Conservation (phyloP, 2,329 filamentous ascomycete genomes). For the Epichloe uncinata region DNA sequence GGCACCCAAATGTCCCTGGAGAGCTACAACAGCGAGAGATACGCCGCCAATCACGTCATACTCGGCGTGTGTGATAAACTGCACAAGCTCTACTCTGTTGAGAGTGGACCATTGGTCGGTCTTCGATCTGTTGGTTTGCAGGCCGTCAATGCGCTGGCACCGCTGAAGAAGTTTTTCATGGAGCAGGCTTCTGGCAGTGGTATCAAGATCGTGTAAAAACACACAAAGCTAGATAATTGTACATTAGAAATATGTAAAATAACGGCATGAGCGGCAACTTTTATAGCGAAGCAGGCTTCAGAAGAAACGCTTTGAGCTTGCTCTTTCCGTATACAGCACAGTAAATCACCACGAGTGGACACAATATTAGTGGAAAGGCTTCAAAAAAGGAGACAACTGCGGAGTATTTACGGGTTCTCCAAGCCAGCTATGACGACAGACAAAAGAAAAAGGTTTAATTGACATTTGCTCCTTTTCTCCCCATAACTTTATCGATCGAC, state of each 20-base stretch:
- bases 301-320: too few species aligned
- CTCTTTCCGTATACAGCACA: too few species aligned
- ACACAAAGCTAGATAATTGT: neutral
- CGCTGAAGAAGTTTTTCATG: slow-evolving; percentile 82
- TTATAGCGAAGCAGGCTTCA: neutral
- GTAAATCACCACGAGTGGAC: too few species aligned
- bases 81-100: slow-evolving; percentile 81
- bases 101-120: slow-evolving; percentile 65
- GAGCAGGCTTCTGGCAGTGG: slow-evolving; percentile 48
- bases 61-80: slow-evolving; percentile 77
- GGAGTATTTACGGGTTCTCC: slow-evolving; percentile 25
- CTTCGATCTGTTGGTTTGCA: slow-evolving; percentile 64
- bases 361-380: too few species aligned
- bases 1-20: slow-evolving; percentile 69
- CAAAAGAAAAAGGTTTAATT: slow-evolving; percentile 19
- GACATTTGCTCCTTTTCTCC: slow-evolving; percentile 16
- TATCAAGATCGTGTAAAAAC: slow-evolving; percentile 26
- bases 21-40: slow-evolving; percentile 67
- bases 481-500: slow-evolving; percentile 39
- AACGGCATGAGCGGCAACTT: neutral
- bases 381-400: slow-evolving; percentile 11
- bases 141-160: slow-evolving; percentile 59
- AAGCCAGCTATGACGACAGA: slow-evolving; percentile 25
- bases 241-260: neutral
- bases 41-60: slow-evolving; percentile 67